Evolutionary conservation across 1,284 basidiomycete species (phyloP).

Genomic region (Rhodotorula sp.): DNA sequence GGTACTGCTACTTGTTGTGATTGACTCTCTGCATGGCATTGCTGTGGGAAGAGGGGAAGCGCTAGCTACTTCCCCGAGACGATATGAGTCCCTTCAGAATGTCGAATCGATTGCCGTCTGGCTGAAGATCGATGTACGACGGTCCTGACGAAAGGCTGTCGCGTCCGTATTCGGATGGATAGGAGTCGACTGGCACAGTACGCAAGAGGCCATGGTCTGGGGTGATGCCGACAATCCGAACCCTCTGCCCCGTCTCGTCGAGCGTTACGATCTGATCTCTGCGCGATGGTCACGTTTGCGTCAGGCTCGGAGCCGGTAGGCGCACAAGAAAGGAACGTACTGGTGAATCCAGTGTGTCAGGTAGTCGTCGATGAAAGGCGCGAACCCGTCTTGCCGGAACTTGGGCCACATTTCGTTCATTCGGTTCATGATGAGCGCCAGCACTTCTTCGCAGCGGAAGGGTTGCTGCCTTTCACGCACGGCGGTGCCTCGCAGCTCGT

Average conservation of each 20-base stretch:
- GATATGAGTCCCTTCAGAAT: constrained; percentile 85
- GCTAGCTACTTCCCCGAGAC: constrained; percentile 50
- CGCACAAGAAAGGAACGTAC: constrained; percentile 54
- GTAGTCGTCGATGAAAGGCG: constrained; percentile 56
- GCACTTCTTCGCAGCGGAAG: constrained; percentile 69
- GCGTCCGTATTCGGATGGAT: constrained; percentile 24
- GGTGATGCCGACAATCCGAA: constrained; percentile 83
- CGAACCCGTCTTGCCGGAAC: constrained; percentile 60
- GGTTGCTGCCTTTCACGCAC: constrained; percentile 43
- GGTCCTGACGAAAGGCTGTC: constrained; percentile 32
- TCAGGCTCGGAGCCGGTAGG: not conserved
- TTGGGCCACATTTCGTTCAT: constrained; percentile 76
- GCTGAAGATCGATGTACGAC: constrained; percentile 66
- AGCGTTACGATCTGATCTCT: constrained; percentile 83
- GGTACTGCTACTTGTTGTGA: too few relatives aligned
- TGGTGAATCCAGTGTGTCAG: constrained; percentile 80
- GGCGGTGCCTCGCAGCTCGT: constrained; percentile 45
- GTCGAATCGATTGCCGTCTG: constrained; percentile 96
- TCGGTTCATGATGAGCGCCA: constrained; percentile 70
- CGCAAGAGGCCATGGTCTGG: constrained; percentile 80
- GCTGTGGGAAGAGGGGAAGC: too few relatives aligned
- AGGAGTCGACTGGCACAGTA: constrained; percentile 61
- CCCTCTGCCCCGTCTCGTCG: constrained; percentile 64
- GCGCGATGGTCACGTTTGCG: constrained; percentile 11
- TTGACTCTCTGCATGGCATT: too few relatives aligned